These are phyloP conservation scores for Salvia miltiorrhiza DNA, from an alignment of 257 asterid species.

Conservation along the genomic window DNA sequence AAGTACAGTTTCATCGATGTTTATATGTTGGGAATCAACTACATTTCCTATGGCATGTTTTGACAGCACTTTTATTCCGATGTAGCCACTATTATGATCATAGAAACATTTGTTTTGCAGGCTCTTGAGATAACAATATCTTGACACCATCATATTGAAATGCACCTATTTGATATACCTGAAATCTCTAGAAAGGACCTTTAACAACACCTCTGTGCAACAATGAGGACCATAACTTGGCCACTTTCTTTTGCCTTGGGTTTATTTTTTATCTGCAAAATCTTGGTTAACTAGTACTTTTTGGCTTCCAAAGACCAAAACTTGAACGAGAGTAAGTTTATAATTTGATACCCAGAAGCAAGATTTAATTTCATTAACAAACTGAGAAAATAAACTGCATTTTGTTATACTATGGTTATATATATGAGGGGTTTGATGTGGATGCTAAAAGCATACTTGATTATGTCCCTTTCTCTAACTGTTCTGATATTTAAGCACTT, in stretches of 20 bases:
- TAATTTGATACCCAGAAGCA: background rate
- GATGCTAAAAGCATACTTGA: background rate
- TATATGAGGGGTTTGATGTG: background rate
- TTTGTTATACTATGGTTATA: background rate
- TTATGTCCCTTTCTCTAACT: background rate
- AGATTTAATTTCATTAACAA: background rate
- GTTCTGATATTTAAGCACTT: background rate
- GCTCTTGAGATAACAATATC: too few species aligned
- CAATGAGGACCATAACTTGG: background rate
- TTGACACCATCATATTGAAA: background rate
- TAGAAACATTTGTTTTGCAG: background rate
- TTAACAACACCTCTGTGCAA: background rate
- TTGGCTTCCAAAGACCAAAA: background rate
- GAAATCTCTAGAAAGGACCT: slow-evolving; percentile 6
- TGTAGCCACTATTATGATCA: background rate
- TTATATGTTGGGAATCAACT: slow-evolving; percentile 3
- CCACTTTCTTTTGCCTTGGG: background rate
- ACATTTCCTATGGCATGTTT: background rate
- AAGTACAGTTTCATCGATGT: too few species aligned
- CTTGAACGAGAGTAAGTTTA: background rate
- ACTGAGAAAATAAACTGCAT: background rate
- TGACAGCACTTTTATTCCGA: background rate
- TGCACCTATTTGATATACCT: background rate
- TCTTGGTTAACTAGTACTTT: background rate
- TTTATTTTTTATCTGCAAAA: too few species aligned